Base-by-base conservation (phyloP, 1,284 basidiomycete genomes). In the Cystobasidium slooffiae region DNA sequence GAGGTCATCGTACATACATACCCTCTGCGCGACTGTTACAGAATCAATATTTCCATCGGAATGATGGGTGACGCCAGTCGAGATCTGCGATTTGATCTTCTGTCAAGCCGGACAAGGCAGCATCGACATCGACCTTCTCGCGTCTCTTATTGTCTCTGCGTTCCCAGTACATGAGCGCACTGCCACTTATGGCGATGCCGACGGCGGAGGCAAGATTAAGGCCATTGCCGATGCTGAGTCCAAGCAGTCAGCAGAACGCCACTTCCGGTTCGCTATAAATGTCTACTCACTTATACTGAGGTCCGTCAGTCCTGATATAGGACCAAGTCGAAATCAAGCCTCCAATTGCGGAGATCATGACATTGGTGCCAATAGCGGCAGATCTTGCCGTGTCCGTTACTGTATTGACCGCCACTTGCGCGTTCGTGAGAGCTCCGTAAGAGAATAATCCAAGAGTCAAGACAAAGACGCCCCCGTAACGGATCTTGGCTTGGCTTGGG, bases 301-400 rank as follows among this genome's bases (percentile, higher is more conserved):
- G 39, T 41, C 39, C 16, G 39, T 41, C 46, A 41, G 64, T 72
- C 22, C 72, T 70, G 7, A 79, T 70, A 69, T 78, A 80, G 2
- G 74, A 78, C 81, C 81, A 82, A 9, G 78, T 79, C 1, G 77
- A 75, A 37, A 81, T 76, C 0, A 82, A 46, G 0, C 81, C 81
- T 1, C 81, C 81, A 16, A 79, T 47, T 67, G 81, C 81, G 22
- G 81, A 80, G 8, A 77, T 68, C 62, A 81, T 75, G 18, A 82
- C 80, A 10, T 76, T 78, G 10, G 75, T 76, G 0, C 78, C 81
- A 39, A 82, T 79, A 0, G 79, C 79, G 10, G 77, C 77, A 0
- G 79, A 76, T 0, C 80, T 67, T 12, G 77, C 78, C 10, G 79
- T 77, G 72, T 82, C 81, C 16, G 77, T 77, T 46, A 80, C 80